These are phyloP conservation scores for Sugiyamaella marilandica DNA, from an alignment of 805 yeast genomes.

Conservation along the genomic window DNA sequence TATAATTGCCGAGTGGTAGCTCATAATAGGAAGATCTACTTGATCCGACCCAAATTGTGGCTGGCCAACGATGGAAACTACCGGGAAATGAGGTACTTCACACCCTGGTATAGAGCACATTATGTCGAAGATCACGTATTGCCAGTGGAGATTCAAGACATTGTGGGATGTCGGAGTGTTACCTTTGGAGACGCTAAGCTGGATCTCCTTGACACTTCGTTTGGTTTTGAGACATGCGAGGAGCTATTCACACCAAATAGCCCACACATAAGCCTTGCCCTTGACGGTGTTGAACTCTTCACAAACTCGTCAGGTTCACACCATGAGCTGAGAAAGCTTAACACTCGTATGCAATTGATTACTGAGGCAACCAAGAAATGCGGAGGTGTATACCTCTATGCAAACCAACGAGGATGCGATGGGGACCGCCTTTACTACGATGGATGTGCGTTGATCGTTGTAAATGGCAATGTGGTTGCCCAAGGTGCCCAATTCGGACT, in stretches of 20 bases:
- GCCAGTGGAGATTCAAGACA: conserved; percentile 62
- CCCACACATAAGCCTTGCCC: conserved; percentile 86
- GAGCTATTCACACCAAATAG: conserved; percentile 95
- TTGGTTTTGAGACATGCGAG: conserved; percentile 99
- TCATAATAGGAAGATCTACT: conserved; percentile 67
- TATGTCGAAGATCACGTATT: conserved; percentile 67
- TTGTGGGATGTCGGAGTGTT: conserved; percentile 53
- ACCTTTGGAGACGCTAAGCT: conserved; percentile 89
- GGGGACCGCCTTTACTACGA: conserved; percentile 96
- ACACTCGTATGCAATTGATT: conserved; percentile 78
- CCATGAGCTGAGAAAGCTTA: conserved; percentile 87
- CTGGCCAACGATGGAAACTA: conserved; percentile 97
- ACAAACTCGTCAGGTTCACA: conserved; percentile 98
- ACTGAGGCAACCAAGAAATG: conserved; percentile 91
- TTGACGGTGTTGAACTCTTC: conserved; percentile 96
- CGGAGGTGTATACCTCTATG: conserved; percentile 90
- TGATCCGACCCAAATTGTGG: conserved; percentile 89
- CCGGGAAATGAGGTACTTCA: conserved; percentile 94
- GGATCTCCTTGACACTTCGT: conserved; percentile 74
- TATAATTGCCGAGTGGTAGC: conserved; percentile 90
- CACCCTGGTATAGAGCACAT: conserved; percentile 85
- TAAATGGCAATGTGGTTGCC: conserved; percentile 86
- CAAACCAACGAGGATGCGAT: conserved; percentile 97
- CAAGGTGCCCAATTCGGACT: conserved; percentile 91
- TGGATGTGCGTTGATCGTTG: conserved; percentile 92